phyloP scores from a whole-genome alignment of 345 rosid species.

The Gossypium sturtianum region DNA sequence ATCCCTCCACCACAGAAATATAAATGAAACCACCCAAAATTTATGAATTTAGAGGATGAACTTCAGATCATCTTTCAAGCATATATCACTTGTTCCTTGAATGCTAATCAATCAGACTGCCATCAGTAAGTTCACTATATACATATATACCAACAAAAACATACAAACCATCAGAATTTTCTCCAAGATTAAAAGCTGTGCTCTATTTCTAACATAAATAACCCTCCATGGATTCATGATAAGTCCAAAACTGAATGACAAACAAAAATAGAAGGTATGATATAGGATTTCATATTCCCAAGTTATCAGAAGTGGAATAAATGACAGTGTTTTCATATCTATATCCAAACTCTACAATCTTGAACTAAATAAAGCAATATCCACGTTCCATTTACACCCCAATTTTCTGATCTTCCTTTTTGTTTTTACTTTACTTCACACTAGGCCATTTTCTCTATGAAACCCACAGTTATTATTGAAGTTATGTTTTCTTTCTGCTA shows the following conservation, averaged over 20 bases:
- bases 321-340: background rate
- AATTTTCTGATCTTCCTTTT: background rate
- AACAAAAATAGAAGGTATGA: background rate
- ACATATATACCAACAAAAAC: background rate
- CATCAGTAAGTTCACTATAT: background rate
- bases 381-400: background rate
- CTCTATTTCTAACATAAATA: background rate
- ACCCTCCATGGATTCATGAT: background rate
- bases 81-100: background rate
- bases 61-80: background rate
- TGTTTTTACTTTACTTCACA: background rate
- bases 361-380: background rate
- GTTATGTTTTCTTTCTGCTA: background rate
- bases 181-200: background rate
- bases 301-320: background rate
- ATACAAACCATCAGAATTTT: background rate
- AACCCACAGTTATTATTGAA: background rate
- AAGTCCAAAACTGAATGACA: background rate
- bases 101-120: background rate
- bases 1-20: slow-evolving; percentile 4
- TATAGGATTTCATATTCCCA: background rate
- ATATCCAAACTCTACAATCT: background rate
- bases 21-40: background rate
- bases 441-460: background rate
- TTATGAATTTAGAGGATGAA: background rate